phyloP scores from a whole-genome alignment of 1,284 basidiomycete species.

The Ustanciosporium gigantosporum region DNA sequence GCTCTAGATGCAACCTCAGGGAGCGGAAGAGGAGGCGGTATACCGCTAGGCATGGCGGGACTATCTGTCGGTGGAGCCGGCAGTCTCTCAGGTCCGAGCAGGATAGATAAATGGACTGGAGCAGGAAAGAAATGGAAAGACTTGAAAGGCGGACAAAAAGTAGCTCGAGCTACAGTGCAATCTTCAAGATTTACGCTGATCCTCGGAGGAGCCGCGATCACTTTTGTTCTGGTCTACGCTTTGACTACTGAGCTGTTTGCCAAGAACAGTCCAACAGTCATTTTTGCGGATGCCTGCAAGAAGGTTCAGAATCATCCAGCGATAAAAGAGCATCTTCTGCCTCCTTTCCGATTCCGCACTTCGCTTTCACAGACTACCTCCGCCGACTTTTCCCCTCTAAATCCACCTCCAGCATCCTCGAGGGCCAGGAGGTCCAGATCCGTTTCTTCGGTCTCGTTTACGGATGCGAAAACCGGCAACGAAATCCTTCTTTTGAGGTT shows the following conservation, averaged over 20 bases:
- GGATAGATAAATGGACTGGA: constrained; percentile 37
- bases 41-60: constrained; percentile 23
- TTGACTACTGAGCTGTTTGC: constrained; percentile 87
- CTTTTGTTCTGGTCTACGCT: constrained; percentile 72
- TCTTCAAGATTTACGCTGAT: constrained; percentile 80
- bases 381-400: constrained; percentile 44
- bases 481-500: constrained; percentile 51
- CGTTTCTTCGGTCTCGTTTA: constrained; percentile 28
- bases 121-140: constrained; percentile 72
- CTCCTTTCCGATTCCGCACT: constrained; percentile 51
- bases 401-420: constrained; percentile 43
- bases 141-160: constrained; percentile 78
- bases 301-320: constrained; percentile 73
- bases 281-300: constrained; percentile 84
- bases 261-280: constrained; percentile 84
- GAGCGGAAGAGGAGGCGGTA: constrained; percentile 13
- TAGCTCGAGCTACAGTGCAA: constrained; percentile 73
- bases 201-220: constrained; percentile 69
- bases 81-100: constrained; percentile 5
- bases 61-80: constrained; percentile 14
- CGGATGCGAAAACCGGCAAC: constrained; percentile 34
- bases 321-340: constrained; percentile 43
- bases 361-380: constrained; percentile 14
- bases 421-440: constrained; percentile 32
- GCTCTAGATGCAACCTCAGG: constrained; percentile 27